phyloP scores from a whole-genome alignment of 2,329 filamentous ascomycete species.

The Periconia digitata region DNA sequence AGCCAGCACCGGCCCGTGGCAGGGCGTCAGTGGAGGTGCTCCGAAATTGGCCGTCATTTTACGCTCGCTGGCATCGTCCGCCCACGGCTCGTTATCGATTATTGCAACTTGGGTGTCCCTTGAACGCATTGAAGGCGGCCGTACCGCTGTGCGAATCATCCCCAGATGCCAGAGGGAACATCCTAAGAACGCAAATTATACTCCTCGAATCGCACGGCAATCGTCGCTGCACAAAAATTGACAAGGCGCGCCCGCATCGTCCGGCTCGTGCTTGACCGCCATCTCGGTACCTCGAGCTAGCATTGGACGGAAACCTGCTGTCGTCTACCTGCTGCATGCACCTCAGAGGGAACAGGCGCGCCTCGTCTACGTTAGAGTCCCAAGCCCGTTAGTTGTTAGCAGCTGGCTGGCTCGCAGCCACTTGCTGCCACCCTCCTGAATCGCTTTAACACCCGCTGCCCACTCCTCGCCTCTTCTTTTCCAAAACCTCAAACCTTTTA shows the following conservation, averaged over 20 bases:
- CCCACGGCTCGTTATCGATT: constrained; percentile 21
- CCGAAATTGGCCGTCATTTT: constrained; percentile 35
- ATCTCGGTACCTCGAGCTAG: constrained; percentile 21
- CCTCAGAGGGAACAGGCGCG: constrained; percentile 26
- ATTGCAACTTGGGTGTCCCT: constrained; percentile 19
- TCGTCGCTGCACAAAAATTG: no score
- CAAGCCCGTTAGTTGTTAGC: neutral
- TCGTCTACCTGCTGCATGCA: constrained; percentile 29
- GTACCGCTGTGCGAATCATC: constrained; percentile 15
- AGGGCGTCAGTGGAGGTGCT: constrained; percentile 36
- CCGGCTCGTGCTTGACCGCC: constrained; percentile 30
- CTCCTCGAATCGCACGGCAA: constrained; percentile 17
- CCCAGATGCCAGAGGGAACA: constrained; percentile 13
- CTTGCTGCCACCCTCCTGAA: constrained; percentile 24
- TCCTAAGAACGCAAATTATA: constrained; percentile 15
- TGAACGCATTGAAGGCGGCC: constrained; percentile 19
- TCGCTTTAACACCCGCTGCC: constrained; percentile 29
- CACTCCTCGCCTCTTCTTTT: constrained; percentile 31
- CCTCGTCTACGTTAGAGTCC: constrained; percentile 23
- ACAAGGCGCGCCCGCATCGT: no score
- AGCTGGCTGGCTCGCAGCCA: constrained; percentile 1
- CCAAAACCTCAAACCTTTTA: constrained; percentile 33
- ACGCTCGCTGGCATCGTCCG: no score
- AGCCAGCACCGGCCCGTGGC: constrained; percentile 25
- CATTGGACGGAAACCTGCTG: constrained; percentile 36